Base-by-base conservation (phyloP, 2,329 filamentous ascomycete species). In the Capronia coronata region DNA sequence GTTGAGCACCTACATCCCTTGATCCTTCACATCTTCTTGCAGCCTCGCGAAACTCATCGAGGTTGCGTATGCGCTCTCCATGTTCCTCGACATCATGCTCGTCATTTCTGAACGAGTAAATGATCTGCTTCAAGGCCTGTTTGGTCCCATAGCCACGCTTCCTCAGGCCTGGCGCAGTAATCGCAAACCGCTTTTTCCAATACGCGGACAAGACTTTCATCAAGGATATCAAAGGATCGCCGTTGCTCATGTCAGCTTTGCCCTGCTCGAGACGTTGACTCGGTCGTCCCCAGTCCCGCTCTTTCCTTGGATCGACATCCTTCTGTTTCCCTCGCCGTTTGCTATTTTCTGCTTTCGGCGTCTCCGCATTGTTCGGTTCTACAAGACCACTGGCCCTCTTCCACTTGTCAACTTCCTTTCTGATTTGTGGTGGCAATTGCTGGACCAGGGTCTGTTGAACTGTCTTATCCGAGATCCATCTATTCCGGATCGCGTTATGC, bases 91-190 rank as follows among this genome's bases (percentile, higher is more conserved):
- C 67, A 57, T 93, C 77, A 49, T 80, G 71, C 0, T 74, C 71
- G 42, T 83, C 77, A 10, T 81, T 76, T 25, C 79, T 76, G 65
- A 84, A 88, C 0, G 79, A 82, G 25, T 83, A 82, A 5, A 84
- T 80, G 52, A 93, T 75, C n/a, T 82, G 78, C 59, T 88, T 83
- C 1, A 95, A 70, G 19, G 80, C 76, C 59, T 84, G 75, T n/a
- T 88, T 76, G 0, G 85, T 76, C 71, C 91, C 85, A 64, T 97
- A 97, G 0, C 93, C 93, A 63, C 80, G 77, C 69, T 97, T 98
- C n/a, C 90, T 78, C 18, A 97, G 63, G 0, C 87, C 87, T 0
- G 90, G 88, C 0, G 83, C 78, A 0, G 82, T 87, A 37, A 93
- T 75, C 1, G 74, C 78, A 66, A 94, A 98, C 27, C 83, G 77